Evolutionary conservation across 1,139 yeast genomes (phyloP), one percentile per base, ranked within the genome.

Genomic region (Candida albicans): DNA sequence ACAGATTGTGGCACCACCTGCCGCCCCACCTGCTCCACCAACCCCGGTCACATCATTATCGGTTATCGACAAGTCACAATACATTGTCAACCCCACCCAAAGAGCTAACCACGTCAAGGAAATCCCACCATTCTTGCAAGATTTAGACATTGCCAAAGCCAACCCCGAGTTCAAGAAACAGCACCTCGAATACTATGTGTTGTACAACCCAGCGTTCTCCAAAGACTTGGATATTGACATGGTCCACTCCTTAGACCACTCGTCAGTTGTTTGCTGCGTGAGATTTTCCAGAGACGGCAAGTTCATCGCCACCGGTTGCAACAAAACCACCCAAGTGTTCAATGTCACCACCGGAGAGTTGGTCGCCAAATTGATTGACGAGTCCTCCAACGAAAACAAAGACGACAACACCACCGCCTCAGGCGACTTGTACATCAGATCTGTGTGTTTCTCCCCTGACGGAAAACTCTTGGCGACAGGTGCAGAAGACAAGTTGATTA

Each of bases 401-500:
- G 48, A 47, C 24, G 54, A 48, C 33, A 47, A 55, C 33, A 55
- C 68, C 28, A 57, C 70, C n/a, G 73, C 77, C 37, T 73, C 78
- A 45, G 83, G 95, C 37, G 98, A 93, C 65, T 75, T 93, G 59
- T 93, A 93, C 69, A 90, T 91, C 56, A 82, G 98, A 60, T 87
- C 96, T 1, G 97, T 93, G 42, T 91, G 98, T 64, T 91, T 93
- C 70, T 87, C 96, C 2, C 98, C 98, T 37, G 97, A 91, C 68
- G 98, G 98, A 44, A 88, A 89, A 67, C 87, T 81, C 57, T 78
- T 93, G 59, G 98, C 98, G 29, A 93, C 98, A 13, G 99, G 99
- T 61, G 98, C 98, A 35, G 99, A 93, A 70, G 99, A 93, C 69
- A 90, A 89, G 67, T 83, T 89, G 61, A 93, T 93, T 57, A 81